These are phyloP conservation scores for Colletotrichum simmondsii DNA, from an alignment of 2,329 filamentous ascomycete species.

Conservation along the genomic window DNA sequence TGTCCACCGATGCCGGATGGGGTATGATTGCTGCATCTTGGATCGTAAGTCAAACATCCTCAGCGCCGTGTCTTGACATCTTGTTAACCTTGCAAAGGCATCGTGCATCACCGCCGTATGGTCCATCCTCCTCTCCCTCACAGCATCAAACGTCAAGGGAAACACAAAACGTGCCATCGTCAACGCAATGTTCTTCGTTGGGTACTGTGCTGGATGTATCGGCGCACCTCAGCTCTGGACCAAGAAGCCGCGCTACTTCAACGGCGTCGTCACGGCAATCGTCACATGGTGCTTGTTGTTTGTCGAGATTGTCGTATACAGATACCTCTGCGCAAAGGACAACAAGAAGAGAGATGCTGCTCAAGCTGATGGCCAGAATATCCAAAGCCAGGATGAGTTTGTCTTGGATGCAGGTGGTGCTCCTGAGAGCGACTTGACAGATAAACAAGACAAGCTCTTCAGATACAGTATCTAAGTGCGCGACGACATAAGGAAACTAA, in stretches of 20 bases:
- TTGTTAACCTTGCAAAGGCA: constrained; percentile 41
- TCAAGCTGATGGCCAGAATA: not conserved
- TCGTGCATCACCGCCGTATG: constrained; percentile 54
- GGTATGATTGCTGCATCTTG: constrained; percentile 59
- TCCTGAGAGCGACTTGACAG: constrained; percentile 45
- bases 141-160: constrained; percentile 60
- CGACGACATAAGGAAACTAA: not conserved
- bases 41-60: constrained; percentile 44
- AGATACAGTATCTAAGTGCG: constrained; percentile 42
- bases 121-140: constrained; percentile 54
- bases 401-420: constrained; percentile 39
- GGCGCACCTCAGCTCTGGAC: constrained; percentile 61
- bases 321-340: constrained; percentile 46
- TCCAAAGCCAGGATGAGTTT: constrained; percentile 9
- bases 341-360: constrained; percentile 43
- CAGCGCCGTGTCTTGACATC: not conserved
- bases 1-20: constrained; percentile 54
- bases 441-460: constrained; percentile 47
- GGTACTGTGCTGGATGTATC: constrained; percentile 59
- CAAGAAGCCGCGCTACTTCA: constrained; percentile 53
- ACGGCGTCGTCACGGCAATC: constrained; percentile 57
- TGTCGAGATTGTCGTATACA: constrained; percentile 45
- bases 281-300: constrained; percentile 55
- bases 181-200: constrained; percentile 61
- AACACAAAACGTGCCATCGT: constrained; percentile 61